Base-by-base conservation (phyloP, 345 rosid species). In the Gossypium mustelinum region DNA sequence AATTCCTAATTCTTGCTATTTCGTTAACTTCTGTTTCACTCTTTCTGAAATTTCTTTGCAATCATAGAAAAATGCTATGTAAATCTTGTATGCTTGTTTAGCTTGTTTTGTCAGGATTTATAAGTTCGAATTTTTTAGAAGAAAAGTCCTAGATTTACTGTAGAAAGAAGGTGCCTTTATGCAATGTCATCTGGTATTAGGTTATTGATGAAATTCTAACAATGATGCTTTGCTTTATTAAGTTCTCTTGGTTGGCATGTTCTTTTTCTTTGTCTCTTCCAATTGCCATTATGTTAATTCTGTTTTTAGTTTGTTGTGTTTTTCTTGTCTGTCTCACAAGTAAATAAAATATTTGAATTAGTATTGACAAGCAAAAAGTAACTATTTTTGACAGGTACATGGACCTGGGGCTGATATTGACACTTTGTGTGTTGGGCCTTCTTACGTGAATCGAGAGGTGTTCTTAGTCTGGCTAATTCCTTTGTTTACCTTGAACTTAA, bases 331-430 rank as follows among this genome's bases (percentile, higher is more conserved):
- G 48, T 39, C 34, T 24, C 14, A 1, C 17, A 14, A 77, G 70
- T 62, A n/a, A 50, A 0, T 55, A 22, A 54, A 61, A 18, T 9
- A 58, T 66, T 44, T 22, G 11, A 55, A 64, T 77, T 34, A 50
- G 27, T 76, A 66, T 66, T 66, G 27, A 62, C 54, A n/a, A 70
- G 7, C 43, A 45, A 12, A 14, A 39, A 59, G 55, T 50, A 1
- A 10, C 16, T 11, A 29, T 70, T 51, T 34, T 69, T 76, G 58
- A 48, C 80, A 93, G 98, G 98, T 90, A 60, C 98, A 95, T 81
- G 96, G 98, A 39, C 97, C 98, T 79, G 94, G 96, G 75, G 91
- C 96, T 60, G 98, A 93, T 79, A 86, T 95, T 58, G 99, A 95
- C 76, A 86, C 94, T 16, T 75, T 95, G 78, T 95, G 99, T 83